Base-by-base conservation (phyloP, 1,139 yeast species). In the Debaryomyces singareniensis region DNA sequence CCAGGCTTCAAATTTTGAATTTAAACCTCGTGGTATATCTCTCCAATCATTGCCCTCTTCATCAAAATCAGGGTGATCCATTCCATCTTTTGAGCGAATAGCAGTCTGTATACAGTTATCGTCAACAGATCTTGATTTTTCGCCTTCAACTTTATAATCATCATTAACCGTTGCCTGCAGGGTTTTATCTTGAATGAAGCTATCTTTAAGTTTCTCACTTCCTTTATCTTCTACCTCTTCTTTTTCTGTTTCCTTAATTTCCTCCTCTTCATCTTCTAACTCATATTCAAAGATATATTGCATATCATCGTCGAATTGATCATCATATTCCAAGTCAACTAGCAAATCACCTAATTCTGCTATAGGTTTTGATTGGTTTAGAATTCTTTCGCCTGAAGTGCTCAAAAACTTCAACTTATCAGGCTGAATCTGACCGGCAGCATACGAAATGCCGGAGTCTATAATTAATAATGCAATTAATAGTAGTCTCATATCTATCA, bases 251-350 rank as follows among this genome's bases (percentile, higher is more conserved):
- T 47, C 53, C 54, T 29, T 54, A 53, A 60, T 61, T 20, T 49
- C 55, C 4, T 50, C 56, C 10, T 53, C 64, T 9, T 51, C 35
- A 15, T 49, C 56, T 7, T 62, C 65, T 15, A 57, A 66, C 40
- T 78, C 85, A 43, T 68, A 66, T 32, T 78, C 86, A 49, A 80
- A 80, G 55, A 82, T 76, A 45, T 81, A 82, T 34, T 71, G 61
- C 13, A 81, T 71, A 50, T 82, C 91, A 40, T 79, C 87, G 46
- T 82, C 93, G 39, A 73, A 78, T 31, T 75, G 58, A 49, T 82
- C 91, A 34, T 75, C 77, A 24, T 77, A 75, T 35, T 74, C 81
- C 34, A 78, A 51, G 43, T 75, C 78, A 13, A 69, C 59, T 33
- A 77, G 48, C 9, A 78, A 54, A 31, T 73, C 77, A 1, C 76